Conservation (phyloP, 2,329 filamentous ascomycete species). For the Diaporthe vexans region DNA sequence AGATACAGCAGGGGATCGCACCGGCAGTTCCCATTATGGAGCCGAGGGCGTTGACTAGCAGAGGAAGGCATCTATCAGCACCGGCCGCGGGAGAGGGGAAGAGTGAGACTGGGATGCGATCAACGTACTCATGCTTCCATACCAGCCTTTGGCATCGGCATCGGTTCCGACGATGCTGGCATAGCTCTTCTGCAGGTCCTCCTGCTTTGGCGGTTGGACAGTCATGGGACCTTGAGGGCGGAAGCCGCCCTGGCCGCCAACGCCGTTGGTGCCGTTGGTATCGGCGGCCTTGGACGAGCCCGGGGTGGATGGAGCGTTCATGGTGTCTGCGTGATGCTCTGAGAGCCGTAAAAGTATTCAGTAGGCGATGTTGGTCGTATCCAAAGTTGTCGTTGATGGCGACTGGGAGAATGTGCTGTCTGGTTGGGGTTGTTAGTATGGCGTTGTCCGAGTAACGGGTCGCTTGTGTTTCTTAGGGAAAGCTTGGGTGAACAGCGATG, state of each 20-base stretch:
- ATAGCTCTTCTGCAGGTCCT: slow-evolving; percentile 89
- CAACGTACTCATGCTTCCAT: slow-evolving; percentile 83
- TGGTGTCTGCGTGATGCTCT: slow-evolving; percentile 16
- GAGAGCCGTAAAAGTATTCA: background rate
- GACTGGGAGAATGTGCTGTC: background rate
- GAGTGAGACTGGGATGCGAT: background rate
- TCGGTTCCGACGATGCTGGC: slow-evolving; percentile 76
- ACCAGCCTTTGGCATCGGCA: slow-evolving; percentile 85
- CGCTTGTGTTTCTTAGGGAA: background rate
- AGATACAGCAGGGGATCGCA: slow-evolving; percentile 90
- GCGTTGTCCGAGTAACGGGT: slow-evolving; percentile 19
- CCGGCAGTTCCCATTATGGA: slow-evolving; percentile 81
- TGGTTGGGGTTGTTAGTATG: background rate
- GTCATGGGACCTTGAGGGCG: slow-evolving; percentile 69
- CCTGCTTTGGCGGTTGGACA: slow-evolving; percentile 84
- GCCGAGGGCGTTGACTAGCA: slow-evolving; percentile 79
- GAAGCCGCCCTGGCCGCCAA: slow-evolving; percentile 56
- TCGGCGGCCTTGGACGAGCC: slow-evolving; percentile 45
- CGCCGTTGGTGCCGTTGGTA: slow-evolving; percentile 46
- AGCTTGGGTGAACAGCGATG: background rate
- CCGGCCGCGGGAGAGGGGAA: no score
- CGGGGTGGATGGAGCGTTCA: slow-evolving; percentile 17
- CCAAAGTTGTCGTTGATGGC: background rate
- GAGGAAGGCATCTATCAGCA: background rate
- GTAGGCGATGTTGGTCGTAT: background rate